Base-by-base conservation (phyloP, 257 asterid species). In the Leptodermis oblonga region DNA sequence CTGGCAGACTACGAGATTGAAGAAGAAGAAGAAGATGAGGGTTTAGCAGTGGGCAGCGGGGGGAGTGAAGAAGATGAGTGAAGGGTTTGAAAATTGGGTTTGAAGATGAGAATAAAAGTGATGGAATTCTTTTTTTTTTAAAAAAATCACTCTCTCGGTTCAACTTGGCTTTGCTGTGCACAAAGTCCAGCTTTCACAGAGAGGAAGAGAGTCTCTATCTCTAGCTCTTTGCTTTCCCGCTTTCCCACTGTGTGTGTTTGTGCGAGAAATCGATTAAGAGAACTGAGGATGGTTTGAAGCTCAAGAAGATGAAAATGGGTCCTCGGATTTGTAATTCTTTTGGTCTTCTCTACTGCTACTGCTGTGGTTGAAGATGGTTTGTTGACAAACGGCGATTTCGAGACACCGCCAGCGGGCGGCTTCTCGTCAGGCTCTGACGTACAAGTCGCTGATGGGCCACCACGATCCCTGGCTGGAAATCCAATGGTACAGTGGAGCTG, bases 381-480 rank as follows among this genome's bases (percentile, higher is more conserved):
- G n/a, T 82, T 93, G 9, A 55, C 80, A 64, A 93, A 93, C 74
- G 99, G 99, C 1, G 95, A 93, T 74, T 93, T 93, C 66, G 99
- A 93, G 88, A 84, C 88, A 10, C 75, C 88, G 3, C 96, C 99
- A 18, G 34, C 91, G 0, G 96, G 95, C 10, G 97, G 97, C 4
- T 90, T 87, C 80, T 54, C 90, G 1, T 63, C 91, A 25, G 55
- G n/a, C 3, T 62, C 90, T 3, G 81, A 78, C 42, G 69, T 63
- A 2, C 78, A 84, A 8, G 14, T 73, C n/a, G 72, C 87, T 20
- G 92, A 81, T 17, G 95, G 84, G 48, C 81, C 15, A 65, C 79
- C 7, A 18, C 74, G 23, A 82, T 93, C 28, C 97, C 99, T 6
- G 75, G 86, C 70, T 93, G 99, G 97, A 88, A 74, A 80, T 69